Base-by-base conservation (phyloP, 345 rosid genomes). In the Aethionema arabicum region DNA sequence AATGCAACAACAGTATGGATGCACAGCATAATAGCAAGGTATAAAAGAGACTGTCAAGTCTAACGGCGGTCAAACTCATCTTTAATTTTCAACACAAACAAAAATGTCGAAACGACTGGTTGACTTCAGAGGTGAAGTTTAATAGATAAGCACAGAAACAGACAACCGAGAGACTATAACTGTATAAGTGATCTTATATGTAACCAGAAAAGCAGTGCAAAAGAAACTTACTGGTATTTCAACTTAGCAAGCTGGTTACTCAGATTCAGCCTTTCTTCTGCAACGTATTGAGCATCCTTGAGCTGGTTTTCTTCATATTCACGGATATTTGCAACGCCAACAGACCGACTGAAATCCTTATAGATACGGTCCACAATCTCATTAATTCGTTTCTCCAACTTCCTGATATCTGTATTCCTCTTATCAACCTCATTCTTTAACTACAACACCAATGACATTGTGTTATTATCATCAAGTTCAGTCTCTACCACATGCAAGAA, bases 241-340 rank as follows among this genome's bases (percentile, higher is more conserved):
- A 87, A 76, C 85, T 92, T 92, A 12, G 97, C 81, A 48, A 93
- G 82, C 87, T 90, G 99, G 67, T 82, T 91, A 61, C 91, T 93
- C 72, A 93, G 76, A 71, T 69, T 82, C 72, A 93, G 83, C 80
- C 96, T 90, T 72, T 87, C 97, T 65, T 93, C 96, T 57, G 90
- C 99, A 80, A 82, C 82, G 59, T 77, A 56, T 73, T 87, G 83
- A 38, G 97, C 95, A 80, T 76, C 88, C 83, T 90, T 90, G 61
- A 93, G 82, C 81, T 93, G 95, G 65, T 82, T 87, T 78, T 93
- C 99, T 73, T 93, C 97, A 75, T 87, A 93, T 76, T 87, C 95
- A 53, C 95, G 99, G 64, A 93, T 90, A 70, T 93, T 93, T 66
- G 83, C 75, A 65, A 93, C 95, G 30, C 96, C 96, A 60, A 90